Evolutionary conservation across 1,284 basidiomycete species (phyloP).

Genomic region (Rhizoctonia solani): DNA sequence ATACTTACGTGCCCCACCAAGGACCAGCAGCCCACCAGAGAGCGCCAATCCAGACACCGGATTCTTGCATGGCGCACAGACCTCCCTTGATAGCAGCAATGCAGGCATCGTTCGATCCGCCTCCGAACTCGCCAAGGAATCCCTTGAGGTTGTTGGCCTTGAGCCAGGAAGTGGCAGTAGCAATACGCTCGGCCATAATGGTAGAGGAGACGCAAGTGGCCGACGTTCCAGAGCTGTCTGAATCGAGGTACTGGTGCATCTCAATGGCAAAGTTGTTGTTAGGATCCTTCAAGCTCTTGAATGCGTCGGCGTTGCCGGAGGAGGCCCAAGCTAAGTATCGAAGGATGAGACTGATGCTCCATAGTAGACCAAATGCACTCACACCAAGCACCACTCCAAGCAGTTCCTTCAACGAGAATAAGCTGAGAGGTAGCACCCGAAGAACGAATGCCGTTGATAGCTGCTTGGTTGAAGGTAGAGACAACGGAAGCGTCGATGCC

Average conservation of each 20-base stretch:
- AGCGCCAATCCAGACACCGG: constrained; percentile 61
- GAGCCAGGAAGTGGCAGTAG: constrained; percentile 61
- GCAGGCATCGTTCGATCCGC: constrained; percentile 58
- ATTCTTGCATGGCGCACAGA: constrained; percentile 61
- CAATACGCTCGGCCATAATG: constrained; percentile 61
- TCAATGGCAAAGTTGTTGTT: constrained; percentile 66
- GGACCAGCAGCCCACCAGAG: constrained; percentile 39
- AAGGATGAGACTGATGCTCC: not conserved
- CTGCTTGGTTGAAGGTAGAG: constrained; percentile 57
- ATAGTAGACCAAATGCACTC: constrained; percentile 27
- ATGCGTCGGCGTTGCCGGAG: constrained; percentile 60
- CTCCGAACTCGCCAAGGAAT: constrained; percentile 66
- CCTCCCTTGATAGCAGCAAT: constrained; percentile 60
- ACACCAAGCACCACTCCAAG: constrained; percentile 49
- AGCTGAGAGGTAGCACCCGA: constrained; percentile 61
- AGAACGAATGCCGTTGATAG: constrained; percentile 66
- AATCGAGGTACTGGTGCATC: constrained; percentile 73
- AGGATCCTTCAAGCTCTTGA: constrained; percentile 59
- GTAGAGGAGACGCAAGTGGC: constrained; percentile 60
- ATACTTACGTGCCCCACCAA: constrained; percentile 28
- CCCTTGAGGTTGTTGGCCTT: constrained; percentile 62
- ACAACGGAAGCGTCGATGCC: constrained; percentile 27
- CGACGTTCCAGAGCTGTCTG: constrained; percentile 63
- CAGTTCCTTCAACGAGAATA: constrained; percentile 51
- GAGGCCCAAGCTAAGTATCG: constrained; percentile 53